Evolutionary conservation across 805 yeast species (phyloP), one percentile per base, ranked within the genome.

Genomic region (Yarrowia sp.): DNA sequence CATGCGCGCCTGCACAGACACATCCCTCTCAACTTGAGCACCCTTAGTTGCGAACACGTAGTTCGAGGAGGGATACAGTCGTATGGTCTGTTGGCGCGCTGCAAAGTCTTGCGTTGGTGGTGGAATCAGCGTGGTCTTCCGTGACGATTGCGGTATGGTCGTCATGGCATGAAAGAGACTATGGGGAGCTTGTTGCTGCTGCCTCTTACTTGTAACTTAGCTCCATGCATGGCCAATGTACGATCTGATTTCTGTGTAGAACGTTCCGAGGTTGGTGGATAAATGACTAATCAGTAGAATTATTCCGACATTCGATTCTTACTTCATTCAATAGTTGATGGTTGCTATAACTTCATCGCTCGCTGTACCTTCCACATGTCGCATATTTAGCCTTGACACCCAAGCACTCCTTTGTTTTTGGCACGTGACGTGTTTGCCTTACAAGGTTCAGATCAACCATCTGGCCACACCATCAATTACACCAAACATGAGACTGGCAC

Each of bases 1-100:
- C 32, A 71, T 62, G n/a, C 74, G 65, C 8, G 70, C 72, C 12
- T 52, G 38, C 9, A 72, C 74, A 10, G 73, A 71, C 38, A 68
- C 66, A 48, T 73, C 75, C 64, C 72, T 72, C 58, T 72, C 75
- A 14, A 71, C 74, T 61, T 73, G 75, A 11, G 70, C 69, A 24
- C 69, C 74, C 62, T 73, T 73, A 17, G 69, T 67, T 32, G 71
- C 73, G 32, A 73, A 73, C 10, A 71, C 70, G 64, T 73, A 73
- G 66, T 73, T 73, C 12, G 75, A 66, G 46, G 74, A 73, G 14
- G 76, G 76, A 52, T 72, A 73, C 11, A 73, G 58, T 49, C 71
- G 62, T 48, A 73, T 66, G 24, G 75, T 71, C 54, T 58, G 67
- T 63, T 72, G 74, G 28, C 68, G 62, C 21, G 67, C 65, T 17